phyloP scores from a whole-genome alignment of 164 flowering plant genomes.

The Cinnamomum chago region DNA sequence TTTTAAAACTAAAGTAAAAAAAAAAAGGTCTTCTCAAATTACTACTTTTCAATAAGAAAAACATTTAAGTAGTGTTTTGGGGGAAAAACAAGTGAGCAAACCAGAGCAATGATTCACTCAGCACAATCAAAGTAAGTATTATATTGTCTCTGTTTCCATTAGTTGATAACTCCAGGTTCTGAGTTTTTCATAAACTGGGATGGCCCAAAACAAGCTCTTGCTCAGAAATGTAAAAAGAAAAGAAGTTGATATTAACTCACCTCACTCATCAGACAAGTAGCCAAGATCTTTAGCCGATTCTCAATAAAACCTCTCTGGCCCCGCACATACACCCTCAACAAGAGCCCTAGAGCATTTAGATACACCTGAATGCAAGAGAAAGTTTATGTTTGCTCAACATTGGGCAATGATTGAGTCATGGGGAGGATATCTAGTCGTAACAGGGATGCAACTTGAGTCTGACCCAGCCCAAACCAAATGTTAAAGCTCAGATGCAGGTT shows the following conservation, averaged over 20 bases:
- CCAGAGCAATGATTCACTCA: not conserved
- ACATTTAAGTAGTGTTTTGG: too few relatives aligned
- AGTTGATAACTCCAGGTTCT: not conserved
- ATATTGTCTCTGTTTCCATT: too few relatives aligned
- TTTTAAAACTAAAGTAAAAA: too few relatives aligned
- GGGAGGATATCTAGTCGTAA: not conserved
- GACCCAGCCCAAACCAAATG: too few relatives aligned
- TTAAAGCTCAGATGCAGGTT: too few relatives aligned
- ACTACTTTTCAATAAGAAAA: too few relatives aligned
- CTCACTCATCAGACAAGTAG: constrained; percentile 38
- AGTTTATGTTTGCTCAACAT: not conserved
- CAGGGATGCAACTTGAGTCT: too few relatives aligned
- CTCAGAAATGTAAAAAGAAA: not conserved
- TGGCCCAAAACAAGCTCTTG: not conserved
- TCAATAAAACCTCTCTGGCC: constrained; percentile 42
- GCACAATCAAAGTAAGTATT: not conserved
- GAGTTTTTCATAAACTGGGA: not conserved
- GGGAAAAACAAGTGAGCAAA: not conserved
- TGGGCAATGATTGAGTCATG: not conserved
- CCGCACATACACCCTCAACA: constrained; percentile 58
- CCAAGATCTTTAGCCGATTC: constrained; percentile 57
- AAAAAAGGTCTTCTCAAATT: too few relatives aligned
- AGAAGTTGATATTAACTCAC: constrained; percentile 37
- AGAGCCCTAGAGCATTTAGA: constrained; percentile 73
- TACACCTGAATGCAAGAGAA: constrained; percentile 50